Evolutionary conservation across 192 early-diverging fungal genomes (phyloP).

Genomic region (Spizellomyces punctatus): DNA sequence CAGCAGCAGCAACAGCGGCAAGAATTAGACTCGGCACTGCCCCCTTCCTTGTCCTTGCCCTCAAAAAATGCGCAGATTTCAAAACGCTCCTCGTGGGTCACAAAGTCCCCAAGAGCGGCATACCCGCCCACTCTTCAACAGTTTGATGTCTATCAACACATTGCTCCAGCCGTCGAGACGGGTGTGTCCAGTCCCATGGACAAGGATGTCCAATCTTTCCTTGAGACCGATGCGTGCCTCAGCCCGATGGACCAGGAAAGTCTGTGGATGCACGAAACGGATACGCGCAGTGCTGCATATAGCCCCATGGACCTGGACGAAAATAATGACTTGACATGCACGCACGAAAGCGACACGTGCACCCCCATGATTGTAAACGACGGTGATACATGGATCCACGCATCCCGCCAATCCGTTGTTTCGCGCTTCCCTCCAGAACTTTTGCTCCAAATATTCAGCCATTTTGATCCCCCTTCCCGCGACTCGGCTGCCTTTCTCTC

Average conservation of each 20-base stretch:
- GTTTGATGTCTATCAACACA: too few species aligned
- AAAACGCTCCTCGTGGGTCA: slow-evolving; percentile 1
- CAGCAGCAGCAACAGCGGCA: background rate
- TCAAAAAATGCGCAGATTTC: background rate
- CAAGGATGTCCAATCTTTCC: background rate
- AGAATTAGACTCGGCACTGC: background rate
- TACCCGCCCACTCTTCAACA: background rate
- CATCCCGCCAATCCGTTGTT: slow-evolving; percentile 3
- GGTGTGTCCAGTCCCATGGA: background rate
- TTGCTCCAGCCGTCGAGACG: background rate
- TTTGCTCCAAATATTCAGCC: slow-evolving; percentile 32
- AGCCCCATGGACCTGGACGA: too few species aligned
- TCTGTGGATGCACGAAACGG: too few species aligned
- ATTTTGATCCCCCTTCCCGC: slow-evolving; percentile 32
- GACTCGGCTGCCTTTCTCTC: slow-evolving; percentile 21
- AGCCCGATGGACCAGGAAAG: background rate
- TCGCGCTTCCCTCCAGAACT: slow-evolving; percentile 30
- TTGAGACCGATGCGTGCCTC: background rate
- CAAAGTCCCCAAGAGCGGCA: background rate
- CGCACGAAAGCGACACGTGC: background rate
- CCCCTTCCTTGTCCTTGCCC: background rate
- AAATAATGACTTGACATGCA: background rate
- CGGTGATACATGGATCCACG: background rate
- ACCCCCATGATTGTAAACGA: background rate
- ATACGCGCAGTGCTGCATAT: too few species aligned